Evolutionary conservation across 2,329 filamentous ascomycete species (phyloP).

Genomic region (Pseudogymnoascus sp.): DNA sequence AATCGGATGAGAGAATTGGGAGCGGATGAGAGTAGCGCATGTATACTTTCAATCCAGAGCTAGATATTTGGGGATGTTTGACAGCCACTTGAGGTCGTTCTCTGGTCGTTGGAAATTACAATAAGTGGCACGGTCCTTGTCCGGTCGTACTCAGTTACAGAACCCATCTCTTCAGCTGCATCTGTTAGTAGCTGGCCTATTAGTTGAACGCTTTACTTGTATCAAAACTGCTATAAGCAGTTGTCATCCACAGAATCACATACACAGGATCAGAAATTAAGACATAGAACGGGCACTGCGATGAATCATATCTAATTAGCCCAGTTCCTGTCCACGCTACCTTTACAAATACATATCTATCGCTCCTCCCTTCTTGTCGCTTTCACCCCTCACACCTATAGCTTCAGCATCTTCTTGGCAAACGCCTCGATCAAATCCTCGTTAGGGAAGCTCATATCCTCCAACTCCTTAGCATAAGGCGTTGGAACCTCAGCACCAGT

Average conservation of each 20-base stretch:
- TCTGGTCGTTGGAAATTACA: too few relatives aligned
- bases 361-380: not conserved
- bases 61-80: not conserved
- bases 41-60: not conserved
- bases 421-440: slow-evolving; percentile 82
- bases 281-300: not conserved
- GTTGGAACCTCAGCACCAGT: slow-evolving; percentile 97
- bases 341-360: slow-evolving; percentile 8
- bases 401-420: slow-evolving; percentile 76
- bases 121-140: too few relatives aligned
- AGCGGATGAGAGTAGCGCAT: too few relatives aligned
- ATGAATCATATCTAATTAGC: slow-evolving; percentile 7
- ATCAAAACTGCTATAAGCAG: too few relatives aligned
- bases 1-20: too few relatives aligned
- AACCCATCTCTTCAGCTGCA: too few relatives aligned
- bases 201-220: too few relatives aligned
- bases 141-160: too few relatives aligned
- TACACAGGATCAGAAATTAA: not conserved
- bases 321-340: slow-evolving; percentile 5
- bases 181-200: too few relatives aligned
- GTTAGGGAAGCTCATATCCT: slow-evolving; percentile 91
- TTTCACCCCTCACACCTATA: slow-evolving; percentile 41
- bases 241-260: not conserved
- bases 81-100: not conserved
- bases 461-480: slow-evolving; percentile 84